Conservation (phyloP, 2,329 filamentous ascomycete genomes). For the Akanthomyces muscarius region DNA sequence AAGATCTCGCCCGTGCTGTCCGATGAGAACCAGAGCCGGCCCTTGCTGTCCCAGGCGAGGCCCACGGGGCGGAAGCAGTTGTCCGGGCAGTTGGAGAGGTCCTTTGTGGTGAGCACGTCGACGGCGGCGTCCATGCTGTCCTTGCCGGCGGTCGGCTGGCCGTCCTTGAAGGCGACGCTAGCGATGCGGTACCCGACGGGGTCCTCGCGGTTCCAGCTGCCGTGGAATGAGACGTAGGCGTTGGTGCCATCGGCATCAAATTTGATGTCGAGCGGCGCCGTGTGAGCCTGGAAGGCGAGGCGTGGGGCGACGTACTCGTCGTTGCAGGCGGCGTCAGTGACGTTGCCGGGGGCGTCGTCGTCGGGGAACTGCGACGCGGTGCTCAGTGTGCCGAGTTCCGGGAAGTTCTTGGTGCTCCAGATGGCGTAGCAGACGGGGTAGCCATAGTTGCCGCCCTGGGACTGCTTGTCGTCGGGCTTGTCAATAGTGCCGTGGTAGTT, state of each 20-base stretch:
- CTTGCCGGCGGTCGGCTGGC: constrained; percentile 36
- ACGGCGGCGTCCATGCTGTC: constrained; percentile 45
- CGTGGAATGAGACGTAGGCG: constrained; percentile 68
- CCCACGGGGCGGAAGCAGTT: constrained; percentile 61
- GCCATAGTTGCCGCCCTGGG: constrained; percentile 56
- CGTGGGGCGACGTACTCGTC: constrained; percentile 44
- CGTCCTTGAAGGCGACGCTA: constrained; percentile 37
- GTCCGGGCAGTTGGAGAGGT: constrained; percentile 50
- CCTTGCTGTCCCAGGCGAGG: constrained; percentile 47
- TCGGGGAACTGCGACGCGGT: constrained; percentile 49
- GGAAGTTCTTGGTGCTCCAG: constrained; percentile 51
- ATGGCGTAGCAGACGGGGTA: constrained; percentile 67
- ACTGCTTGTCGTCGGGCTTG: constrained; percentile 23
- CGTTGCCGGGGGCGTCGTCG: constrained; percentile 27
- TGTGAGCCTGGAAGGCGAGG: constrained; percentile 60
- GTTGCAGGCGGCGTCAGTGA: constrained; percentile 44
- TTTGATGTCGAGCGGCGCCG: constrained; percentile 66
- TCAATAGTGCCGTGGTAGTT: constrained; percentile 64
- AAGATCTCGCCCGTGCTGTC: constrained; percentile 65
- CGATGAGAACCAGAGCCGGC: constrained; percentile 58
- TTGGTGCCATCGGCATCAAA: constrained; percentile 56
- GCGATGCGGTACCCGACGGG: constrained; percentile 46
- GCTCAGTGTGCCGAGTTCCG: constrained; percentile 37
- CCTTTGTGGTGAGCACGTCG: constrained; percentile 53
- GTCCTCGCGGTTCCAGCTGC: constrained; percentile 53